phyloP scores from a whole-genome alignment of 805 yeast species.

The Jamesozyma gamospora region DNA sequence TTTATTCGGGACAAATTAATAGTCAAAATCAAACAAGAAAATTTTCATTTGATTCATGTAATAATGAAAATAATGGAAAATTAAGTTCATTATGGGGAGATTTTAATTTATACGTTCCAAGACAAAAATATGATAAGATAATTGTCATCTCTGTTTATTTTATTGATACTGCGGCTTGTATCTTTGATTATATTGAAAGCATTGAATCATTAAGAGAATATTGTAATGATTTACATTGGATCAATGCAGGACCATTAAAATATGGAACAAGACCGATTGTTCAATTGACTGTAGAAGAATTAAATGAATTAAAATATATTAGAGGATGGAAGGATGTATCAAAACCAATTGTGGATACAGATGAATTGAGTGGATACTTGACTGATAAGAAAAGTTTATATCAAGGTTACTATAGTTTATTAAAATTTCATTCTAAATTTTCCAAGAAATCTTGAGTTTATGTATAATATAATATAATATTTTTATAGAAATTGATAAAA shows the following conservation, averaged over 20 bases:
- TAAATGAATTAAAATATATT: constrained; percentile 38
- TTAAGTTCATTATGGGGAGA: constrained; percentile 47
- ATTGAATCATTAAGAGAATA: constrained; percentile 39
- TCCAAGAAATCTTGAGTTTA: neutral
- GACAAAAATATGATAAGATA: constrained; percentile 34
- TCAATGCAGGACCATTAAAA: constrained; percentile 85
- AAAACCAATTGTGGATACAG: constrained; percentile 27
- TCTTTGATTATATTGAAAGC: constrained; percentile 62
- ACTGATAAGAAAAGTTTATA: constrained; percentile 60
- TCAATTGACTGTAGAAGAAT: constrained; percentile 66
- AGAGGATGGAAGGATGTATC: constrained; percentile 54
- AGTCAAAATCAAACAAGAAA: constrained; percentile 41
- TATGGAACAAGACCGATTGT: constrained; percentile 79
- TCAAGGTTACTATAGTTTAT: constrained; percentile 69
- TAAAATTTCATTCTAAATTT: constrained; percentile 29
- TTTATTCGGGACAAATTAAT: constrained; percentile 54
- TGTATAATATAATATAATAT: neutral
- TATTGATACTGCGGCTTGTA: constrained; percentile 85
- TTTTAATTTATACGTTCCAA: constrained; percentile 43
- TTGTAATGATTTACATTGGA: constrained; percentile 56
- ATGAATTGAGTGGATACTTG: constrained; percentile 45
- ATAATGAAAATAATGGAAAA: neutral
- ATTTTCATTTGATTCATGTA: neutral
- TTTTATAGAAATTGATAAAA: too few relatives aligned
- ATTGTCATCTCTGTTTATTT: constrained; percentile 65